These are phyloP conservation scores for Apophysomyces elegans DNA, from an alignment of 371 early-diverging fungal genomes.

Conservation along the genomic window DNA sequence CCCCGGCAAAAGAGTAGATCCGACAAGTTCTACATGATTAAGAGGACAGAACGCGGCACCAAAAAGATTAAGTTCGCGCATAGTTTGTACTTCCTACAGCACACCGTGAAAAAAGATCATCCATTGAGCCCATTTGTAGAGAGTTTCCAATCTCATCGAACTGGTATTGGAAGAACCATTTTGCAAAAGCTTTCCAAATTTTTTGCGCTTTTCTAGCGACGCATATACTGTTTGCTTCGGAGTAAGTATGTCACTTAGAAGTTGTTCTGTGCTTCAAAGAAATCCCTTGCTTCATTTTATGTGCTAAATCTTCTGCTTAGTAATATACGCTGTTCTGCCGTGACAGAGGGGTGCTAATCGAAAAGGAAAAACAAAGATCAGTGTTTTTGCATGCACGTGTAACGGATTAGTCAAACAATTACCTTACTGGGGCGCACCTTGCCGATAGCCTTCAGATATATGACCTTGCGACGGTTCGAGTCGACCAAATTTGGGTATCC, in stretches of 20 bases:
- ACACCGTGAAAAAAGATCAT: no score
- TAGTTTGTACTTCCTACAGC: no score
- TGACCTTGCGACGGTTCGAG: slow-evolving; percentile 85
- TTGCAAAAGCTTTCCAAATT: background rate
- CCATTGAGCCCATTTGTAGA: no score
- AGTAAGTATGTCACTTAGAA: slow-evolving; percentile 28
- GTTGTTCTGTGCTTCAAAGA: slow-evolving; percentile 78
- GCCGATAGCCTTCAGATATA: slow-evolving; percentile 93
- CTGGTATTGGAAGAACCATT: no score
- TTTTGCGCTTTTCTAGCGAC: no score
- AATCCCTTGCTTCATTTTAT: slow-evolving; percentile 93
- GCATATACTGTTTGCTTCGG: no score
- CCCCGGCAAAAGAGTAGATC: no score
- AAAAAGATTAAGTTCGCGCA: no score
- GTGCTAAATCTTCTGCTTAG: slow-evolving; percentile 88
- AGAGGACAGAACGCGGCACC: no score
- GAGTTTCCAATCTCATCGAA: no score
- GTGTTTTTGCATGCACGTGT: background rate
- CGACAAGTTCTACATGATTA: no score
- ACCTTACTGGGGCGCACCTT: slow-evolving; percentile 97
- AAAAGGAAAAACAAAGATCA: slow-evolving; percentile 4
- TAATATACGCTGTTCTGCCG: slow-evolving; percentile 83
- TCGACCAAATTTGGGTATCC: slow-evolving; percentile 83
- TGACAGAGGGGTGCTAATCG: slow-evolving; percentile 51
- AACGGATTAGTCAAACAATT: slow-evolving; percentile 9